Conservation (phyloP, 1,139 yeast genomes). For the Scheffersomyces lignicola region DNA sequence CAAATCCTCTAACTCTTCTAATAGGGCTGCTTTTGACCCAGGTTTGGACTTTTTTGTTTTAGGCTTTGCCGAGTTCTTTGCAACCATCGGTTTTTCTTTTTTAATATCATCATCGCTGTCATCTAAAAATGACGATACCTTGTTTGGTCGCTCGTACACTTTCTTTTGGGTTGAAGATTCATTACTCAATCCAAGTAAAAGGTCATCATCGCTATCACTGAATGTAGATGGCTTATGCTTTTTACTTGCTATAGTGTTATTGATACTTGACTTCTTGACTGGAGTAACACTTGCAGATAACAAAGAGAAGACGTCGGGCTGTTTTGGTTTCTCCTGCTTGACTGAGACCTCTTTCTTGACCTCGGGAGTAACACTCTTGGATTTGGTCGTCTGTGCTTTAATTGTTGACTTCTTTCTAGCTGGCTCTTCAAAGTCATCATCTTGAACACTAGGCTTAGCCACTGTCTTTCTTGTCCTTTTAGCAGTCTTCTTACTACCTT, state of each 20-base stretch:
- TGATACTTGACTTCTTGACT: background rate
- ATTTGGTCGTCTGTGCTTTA: conserved; percentile 12
- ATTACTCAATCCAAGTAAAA: conserved; percentile 7
- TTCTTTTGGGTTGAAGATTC: conserved; percentile 7
- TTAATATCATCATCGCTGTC: conserved; percentile 5
- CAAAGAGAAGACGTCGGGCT: conserved; percentile 13
- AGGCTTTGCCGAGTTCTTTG: conserved; percentile 4
- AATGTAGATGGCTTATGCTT: conserved; percentile 8
- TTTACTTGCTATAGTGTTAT: conserved; percentile 1
- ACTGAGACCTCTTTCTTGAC: conserved; percentile 5
- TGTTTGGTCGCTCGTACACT: background rate
- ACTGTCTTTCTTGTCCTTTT: conserved; percentile 20
- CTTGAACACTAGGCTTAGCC: conserved; percentile 11
- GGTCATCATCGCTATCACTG: conserved; percentile 14
- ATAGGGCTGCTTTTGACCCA: conserved; percentile 9
- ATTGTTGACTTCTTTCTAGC: conserved; percentile 10
- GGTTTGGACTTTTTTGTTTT: conserved; percentile 3
- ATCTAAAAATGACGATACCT: no score
- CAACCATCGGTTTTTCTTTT: conserved; percentile 5
- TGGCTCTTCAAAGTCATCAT: conserved; percentile 7
- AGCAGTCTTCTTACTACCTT: conserved; percentile 27
- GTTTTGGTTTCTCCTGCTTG: conserved; percentile 6
- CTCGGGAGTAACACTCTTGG: background rate
- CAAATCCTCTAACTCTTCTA: conserved; percentile 17
- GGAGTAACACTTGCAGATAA: conserved; percentile 10